A percentile compares a stretch with the other conserved stretches of the same genome.
phyloP scores from a whole-genome alignment of 495 filamentous ascomycete genomes.

The Mytilinidion resinicola region DNA sequence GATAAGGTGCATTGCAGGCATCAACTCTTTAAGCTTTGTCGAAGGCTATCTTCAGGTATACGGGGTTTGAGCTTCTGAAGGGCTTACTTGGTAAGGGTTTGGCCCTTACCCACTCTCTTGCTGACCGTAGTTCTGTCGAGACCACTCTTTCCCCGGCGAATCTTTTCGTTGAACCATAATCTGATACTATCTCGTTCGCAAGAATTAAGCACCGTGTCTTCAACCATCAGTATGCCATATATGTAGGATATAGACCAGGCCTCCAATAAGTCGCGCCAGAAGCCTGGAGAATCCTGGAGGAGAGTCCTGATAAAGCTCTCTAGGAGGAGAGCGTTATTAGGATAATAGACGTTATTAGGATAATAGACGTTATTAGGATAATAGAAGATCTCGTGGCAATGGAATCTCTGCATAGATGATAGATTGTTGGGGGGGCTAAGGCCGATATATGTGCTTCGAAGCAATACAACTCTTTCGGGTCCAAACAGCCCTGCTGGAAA shows the following conservation, averaged over 20 bases:
- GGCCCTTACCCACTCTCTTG: slow-evolving; percentile 5
- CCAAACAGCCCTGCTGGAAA: slow-evolving; percentile 4
- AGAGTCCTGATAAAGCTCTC: slow-evolving; percentile 9
- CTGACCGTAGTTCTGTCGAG: slow-evolving; percentile 5
- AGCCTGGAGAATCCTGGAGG: slow-evolving; percentile 7
- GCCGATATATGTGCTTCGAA: slow-evolving; percentile 6
- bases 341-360: no score
- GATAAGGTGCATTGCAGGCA: no score
- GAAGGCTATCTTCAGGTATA: no score
- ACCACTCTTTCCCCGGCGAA: slow-evolving; percentile 6
- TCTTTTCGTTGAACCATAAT: slow-evolving; percentile 8
- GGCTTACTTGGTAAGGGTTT: slow-evolving; percentile 5
- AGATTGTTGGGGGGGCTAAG: slow-evolving; percentile 3
- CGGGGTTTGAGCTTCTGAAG: no score
- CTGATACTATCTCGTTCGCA: slow-evolving; percentile 3
- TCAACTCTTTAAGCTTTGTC: no score
- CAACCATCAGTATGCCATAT: slow-evolving; percentile 8
- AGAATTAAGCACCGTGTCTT: slow-evolving; percentile 10
- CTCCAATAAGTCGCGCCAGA: slow-evolving; percentile 2
- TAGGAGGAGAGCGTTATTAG: slow-evolving; percentile 6
- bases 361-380: no score
- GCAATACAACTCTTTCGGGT: slow-evolving; percentile 8
- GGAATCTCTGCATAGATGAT: slow-evolving; percentile 7
- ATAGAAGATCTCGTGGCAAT: slow-evolving; percentile 4
- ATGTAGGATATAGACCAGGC: slow-evolving; percentile 5